Base-by-base conservation (phyloP, 2,329 filamentous ascomycete genomes). In the Talaromyces sp. region DNA sequence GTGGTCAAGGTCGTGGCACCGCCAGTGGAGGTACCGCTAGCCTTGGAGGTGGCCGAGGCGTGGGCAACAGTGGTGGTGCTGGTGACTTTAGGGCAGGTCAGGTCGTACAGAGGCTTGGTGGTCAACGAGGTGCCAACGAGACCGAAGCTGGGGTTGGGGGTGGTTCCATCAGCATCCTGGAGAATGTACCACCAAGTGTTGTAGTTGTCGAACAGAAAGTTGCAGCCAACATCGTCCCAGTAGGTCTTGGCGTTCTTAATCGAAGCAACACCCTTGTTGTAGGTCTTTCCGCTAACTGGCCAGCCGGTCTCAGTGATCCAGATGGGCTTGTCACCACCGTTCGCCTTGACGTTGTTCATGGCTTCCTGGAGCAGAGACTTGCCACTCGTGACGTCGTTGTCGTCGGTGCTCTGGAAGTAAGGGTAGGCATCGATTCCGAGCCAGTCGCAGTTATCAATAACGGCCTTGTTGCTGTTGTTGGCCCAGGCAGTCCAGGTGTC, bases 261-360 rank as follows among this genome's bases (percentile, higher is more conserved):
- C 39, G 81, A 87, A 6, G 92, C 81, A 10, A 88, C 82, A 47
- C 85, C 90, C 55, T 84, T 72, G 67, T 86, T 87, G 64, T 83
- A 77, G 1, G 78, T 82, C 65, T 84, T 78, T 60, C 92, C 92
- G 69, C 82, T 86, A 58, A 92, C 86, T 55, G 92, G 92, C 86
- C 90, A 95, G 66, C 92, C 92, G 17, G 91, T 95, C 82, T 96
- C 92, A 30, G 92, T 95, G 65, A 96, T 84, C 90, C 90, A 95
- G 68, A 96, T 84, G 19, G 84, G 80, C 82, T 92, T 93, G 71
- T 84, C 85, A 39, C 82, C 79, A 39, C 85, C 82, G 52, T 81
- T 87, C 17, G 72, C 76, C 64, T 83, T 75, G 36, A 89, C 90
- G 62, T 82, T 80, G 56, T 81, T 76, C 44, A 89, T 80, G 17